Evolutionary conservation across 345 rosid species (phyloP).

Genomic region (Carallia brachiata): DNA sequence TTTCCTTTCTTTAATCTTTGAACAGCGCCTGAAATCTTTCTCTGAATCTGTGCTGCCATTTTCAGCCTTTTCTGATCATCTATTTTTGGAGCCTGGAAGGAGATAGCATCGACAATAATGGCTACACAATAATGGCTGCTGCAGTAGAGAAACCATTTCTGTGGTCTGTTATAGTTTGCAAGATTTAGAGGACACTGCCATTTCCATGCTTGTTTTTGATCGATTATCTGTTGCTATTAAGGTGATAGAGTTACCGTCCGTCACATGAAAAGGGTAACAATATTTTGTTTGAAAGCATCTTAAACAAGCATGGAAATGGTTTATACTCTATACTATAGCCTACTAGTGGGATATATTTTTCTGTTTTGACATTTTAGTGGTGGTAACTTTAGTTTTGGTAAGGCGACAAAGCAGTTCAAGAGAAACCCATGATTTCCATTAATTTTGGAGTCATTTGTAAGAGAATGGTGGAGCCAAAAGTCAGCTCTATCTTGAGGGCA

Average conservation of each 20-base stretch:
- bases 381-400: neutral
- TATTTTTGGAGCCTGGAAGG: too few relatives aligned
- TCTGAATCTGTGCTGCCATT: neutral
- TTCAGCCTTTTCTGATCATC: neutral
- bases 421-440: slow-evolving; percentile 48
- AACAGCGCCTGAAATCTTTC: neutral
- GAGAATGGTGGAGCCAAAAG: neutral
- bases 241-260: neutral
- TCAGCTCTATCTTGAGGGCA: slow-evolving; percentile 2
- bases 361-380: neutral
- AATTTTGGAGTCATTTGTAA: slow-evolving; percentile 10
- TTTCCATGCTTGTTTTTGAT: slow-evolving; percentile 51
- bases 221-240: neutral
- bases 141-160: neutral
- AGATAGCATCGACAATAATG: too few relatives aligned
- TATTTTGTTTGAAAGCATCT: slow-evolving; percentile 7
- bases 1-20: neutral
- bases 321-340: neutral
- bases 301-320: slow-evolving; percentile 59
- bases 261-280: neutral
- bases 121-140: too few relatives aligned
- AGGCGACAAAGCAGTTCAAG: slow-evolving; percentile 26
- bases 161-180: neutral
- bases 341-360: too few relatives aligned
- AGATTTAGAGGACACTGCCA: slow-evolving; percentile 22